phyloP scores from a whole-genome alignment of 2,329 filamentous ascomycete species.

The Aspergillus oerlinghausenensis region DNA sequence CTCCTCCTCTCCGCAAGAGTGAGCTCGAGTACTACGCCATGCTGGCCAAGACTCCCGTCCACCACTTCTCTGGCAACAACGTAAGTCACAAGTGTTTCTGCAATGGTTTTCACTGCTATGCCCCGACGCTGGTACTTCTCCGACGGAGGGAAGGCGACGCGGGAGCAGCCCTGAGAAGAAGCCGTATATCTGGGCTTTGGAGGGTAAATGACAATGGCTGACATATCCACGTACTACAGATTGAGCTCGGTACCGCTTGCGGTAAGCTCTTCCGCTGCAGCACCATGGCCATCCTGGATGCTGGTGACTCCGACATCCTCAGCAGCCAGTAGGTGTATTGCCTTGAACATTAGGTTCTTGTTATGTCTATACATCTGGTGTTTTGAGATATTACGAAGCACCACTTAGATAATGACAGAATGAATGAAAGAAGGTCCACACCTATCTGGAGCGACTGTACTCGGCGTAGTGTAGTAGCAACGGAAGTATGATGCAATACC shows the following conservation, averaged over 20 bases:
- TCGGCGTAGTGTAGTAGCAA: not conserved
- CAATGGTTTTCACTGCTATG: conserved; percentile 4
- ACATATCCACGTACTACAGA: conserved; percentile 59
- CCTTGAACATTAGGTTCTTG: conserved; percentile 10
- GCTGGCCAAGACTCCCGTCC: conserved; percentile 88
- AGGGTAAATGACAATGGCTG: conserved; percentile 44
- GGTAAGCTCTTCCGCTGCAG: conserved; percentile 99
- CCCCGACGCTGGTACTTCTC: not conserved
- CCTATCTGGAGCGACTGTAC: not conserved
- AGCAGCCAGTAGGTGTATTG: conserved; percentile 37
- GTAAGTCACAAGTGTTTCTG: conserved; percentile 58
- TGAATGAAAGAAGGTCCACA: conserved; percentile 10
- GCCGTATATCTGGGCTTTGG: conserved; percentile 45
- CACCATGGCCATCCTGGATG: conserved; percentile 94
- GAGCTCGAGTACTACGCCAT: conserved; percentile 94
- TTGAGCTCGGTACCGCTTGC: conserved; percentile 96
- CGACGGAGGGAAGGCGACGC: not conserved
- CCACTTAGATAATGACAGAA: conserved; percentile 20
- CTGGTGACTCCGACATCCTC: conserved; percentile 97
- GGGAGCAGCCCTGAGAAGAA: conserved; percentile 82
- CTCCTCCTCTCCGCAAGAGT: conserved; percentile 93
- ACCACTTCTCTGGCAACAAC: conserved; percentile 99
- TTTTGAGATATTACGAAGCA: conserved; percentile 6
- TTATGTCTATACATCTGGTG: conserved; percentile 18
- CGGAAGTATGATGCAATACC: not conserved